These are phyloP conservation scores for Vigna angularis DNA, from an alignment of 306 rosid genomes.

Conservation along the genomic window DNA sequence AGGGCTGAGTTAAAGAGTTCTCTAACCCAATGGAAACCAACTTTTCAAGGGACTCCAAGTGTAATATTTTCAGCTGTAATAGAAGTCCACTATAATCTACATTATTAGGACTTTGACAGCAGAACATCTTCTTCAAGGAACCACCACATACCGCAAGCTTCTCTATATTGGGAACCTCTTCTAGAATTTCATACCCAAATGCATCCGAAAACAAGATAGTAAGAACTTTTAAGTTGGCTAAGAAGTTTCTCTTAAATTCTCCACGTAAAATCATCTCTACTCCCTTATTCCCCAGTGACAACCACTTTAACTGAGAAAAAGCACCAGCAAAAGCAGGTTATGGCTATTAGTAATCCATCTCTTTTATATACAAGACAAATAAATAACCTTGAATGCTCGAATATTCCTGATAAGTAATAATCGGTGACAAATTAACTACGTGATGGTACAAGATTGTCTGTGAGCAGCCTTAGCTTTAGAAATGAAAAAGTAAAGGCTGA, in stretches of 20 bases:
- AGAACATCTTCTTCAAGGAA: conserved; percentile 12
- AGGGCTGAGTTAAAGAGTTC: too few relatives aligned
- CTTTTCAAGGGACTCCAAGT: neutral
- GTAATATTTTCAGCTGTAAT: neutral
- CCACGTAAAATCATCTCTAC: neutral
- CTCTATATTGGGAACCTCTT: neutral
- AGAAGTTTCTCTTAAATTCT: conserved; percentile 5
- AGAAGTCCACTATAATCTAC: too few relatives aligned
- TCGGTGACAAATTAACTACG: too few relatives aligned
- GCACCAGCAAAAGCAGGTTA: too few relatives aligned
- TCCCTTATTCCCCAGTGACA: neutral
- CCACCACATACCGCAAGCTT: neutral
- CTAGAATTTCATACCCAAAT: neutral
- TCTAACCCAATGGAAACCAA: neutral
- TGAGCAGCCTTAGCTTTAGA: too few relatives aligned
- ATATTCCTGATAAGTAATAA: too few relatives aligned
- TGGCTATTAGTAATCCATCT: too few relatives aligned
- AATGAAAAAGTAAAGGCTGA: too few relatives aligned
- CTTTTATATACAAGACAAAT: too few relatives aligned
- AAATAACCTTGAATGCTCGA: too few relatives aligned
- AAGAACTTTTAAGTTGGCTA: neutral
- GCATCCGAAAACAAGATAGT: neutral
- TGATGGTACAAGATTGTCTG: too few relatives aligned
- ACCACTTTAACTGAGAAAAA: too few relatives aligned
- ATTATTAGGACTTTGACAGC: neutral